A percentile compares a stretch with the other conserved stretches of the same genome.
These are phyloP conservation scores for Spinacia oleracea DNA, from an alignment of 179 eudicot genomes.

Conservation along the genomic window DNA sequence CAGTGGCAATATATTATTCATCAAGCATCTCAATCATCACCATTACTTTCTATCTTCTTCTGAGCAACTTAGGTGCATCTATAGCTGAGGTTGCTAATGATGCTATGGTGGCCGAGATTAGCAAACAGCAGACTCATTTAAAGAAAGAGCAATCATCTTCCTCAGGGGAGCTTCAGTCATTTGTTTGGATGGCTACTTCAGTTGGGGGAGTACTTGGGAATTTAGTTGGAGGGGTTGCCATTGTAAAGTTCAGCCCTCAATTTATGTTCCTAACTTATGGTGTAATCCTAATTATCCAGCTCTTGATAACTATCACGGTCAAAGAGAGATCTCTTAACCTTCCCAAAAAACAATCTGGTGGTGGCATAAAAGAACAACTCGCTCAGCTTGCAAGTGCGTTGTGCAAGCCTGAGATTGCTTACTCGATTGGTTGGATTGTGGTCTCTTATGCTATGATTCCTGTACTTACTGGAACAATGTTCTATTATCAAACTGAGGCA, in stretches of 20 bases:
- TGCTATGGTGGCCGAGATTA: constrained; percentile 86
- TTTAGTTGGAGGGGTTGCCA: constrained; percentile 63
- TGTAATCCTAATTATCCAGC: constrained; percentile 49
- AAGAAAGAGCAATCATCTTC: constrained; percentile 44
- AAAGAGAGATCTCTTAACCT: constrained; percentile 66
- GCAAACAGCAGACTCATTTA: constrained; percentile 43
- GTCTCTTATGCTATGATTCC: constrained; percentile 82
- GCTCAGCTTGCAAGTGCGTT: constrained; percentile 58
- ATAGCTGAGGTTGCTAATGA: constrained; percentile 93
- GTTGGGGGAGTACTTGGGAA: constrained; percentile 85
- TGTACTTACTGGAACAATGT: constrained; percentile 81
- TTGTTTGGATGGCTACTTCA: constrained; percentile 90
- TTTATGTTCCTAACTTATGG: constrained; percentile 62
- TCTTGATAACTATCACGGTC: constrained; percentile 48
- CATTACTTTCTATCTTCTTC: constrained; percentile 73
- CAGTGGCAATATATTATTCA: constrained; percentile 55
- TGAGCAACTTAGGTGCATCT: constrained; percentile 88
- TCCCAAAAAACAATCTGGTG: constrained; percentile 47
- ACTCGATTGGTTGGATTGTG: constrained; percentile 73
- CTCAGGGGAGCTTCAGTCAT: constrained; percentile 77
- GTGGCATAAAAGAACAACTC: constrained; percentile 57
- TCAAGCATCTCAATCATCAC: constrained; percentile 62
- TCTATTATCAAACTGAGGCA: constrained; percentile 80
- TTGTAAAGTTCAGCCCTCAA: constrained; percentile 51
- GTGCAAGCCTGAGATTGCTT: constrained; percentile 61